Conservation (phyloP, 805 yeast genomes). For the Lipomyces oligophaga region DNA sequence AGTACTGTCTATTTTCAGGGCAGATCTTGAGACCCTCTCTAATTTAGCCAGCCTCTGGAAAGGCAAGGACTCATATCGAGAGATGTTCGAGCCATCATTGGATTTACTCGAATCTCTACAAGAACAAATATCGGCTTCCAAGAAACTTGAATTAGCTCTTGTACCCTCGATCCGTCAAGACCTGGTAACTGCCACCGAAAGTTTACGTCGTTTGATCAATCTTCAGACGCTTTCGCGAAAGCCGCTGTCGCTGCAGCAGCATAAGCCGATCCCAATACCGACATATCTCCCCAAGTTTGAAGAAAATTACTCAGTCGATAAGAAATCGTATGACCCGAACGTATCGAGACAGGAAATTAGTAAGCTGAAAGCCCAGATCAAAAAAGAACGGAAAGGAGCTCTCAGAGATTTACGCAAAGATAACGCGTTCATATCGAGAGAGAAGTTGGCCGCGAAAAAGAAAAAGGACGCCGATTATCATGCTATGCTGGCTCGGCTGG, state of each 20-base stretch:
- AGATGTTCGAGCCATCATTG: constrained; percentile 31
- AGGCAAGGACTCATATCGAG: constrained; percentile 33
- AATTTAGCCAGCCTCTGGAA: constrained; percentile 34
- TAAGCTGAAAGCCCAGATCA: constrained; percentile 78
- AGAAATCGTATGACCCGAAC: constrained; percentile 84
- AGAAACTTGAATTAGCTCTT: constrained; percentile 3
- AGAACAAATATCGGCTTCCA: constrained; percentile 6
- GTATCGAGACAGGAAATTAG: constrained; percentile 73
- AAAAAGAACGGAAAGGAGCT: constrained; percentile 86
- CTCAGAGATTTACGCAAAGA: constrained; percentile 89
- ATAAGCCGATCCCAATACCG: constrained; percentile 78
- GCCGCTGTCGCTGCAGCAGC: constrained; percentile 79
- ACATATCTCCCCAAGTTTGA: constrained; percentile 87
- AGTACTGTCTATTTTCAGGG: constrained; percentile 13
- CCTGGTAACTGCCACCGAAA: constrained; percentile 33
- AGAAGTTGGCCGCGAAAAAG: constrained; percentile 75
- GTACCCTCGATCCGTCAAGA: background rate
- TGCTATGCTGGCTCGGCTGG: constrained; percentile 79
- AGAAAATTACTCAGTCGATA: constrained; percentile 93
- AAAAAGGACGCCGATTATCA: constrained; percentile 74
- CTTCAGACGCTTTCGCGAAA: constrained; percentile 39
- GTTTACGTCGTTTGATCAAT: constrained; percentile 45
- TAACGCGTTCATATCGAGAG: constrained; percentile 79
- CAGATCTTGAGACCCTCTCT: constrained; percentile 17
- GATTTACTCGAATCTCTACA: constrained; percentile 11